Evolutionary conservation across 129 eudicot species (phyloP).

Genomic region (Oenanthe sinensis): DNA sequence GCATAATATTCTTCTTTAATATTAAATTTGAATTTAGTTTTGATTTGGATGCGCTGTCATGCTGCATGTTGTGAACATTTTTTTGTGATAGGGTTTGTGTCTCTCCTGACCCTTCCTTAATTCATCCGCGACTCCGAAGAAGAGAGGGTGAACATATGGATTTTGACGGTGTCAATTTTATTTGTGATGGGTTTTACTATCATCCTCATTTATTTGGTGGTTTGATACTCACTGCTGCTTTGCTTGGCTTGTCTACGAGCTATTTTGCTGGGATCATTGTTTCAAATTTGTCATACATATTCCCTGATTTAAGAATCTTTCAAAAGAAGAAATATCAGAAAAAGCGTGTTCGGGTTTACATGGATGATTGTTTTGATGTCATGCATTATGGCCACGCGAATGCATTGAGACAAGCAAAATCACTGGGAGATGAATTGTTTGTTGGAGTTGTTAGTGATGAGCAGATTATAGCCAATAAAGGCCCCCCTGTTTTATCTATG

Average conservation of each 20-base stretch:
- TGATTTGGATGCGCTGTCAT: neutral
- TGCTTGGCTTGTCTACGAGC: slow-evolving; percentile 76
- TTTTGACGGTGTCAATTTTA: slow-evolving; percentile 37
- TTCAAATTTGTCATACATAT: slow-evolving; percentile 41
- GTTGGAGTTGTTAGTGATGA: slow-evolving; percentile 88
- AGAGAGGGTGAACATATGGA: slow-evolving; percentile 35
- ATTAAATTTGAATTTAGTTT: neutral
- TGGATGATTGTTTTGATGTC: slow-evolving; percentile 94
- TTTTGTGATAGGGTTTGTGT: slow-evolving; percentile 33
- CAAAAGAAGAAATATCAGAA: slow-evolving; percentile 42
- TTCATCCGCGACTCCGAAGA: slow-evolving; percentile 18
- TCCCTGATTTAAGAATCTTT: slow-evolving; percentile 45
- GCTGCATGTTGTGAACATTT: neutral
- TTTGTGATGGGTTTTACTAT: slow-evolving; percentile 62
- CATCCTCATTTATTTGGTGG: slow-evolving; percentile 74
- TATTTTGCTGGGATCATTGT: slow-evolving; percentile 54
- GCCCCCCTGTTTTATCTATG: slow-evolving; percentile 85
- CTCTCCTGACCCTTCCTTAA: slow-evolving; percentile 24
- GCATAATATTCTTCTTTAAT: neutral
- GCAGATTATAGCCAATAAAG: slow-evolving; percentile 68
- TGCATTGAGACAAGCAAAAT: slow-evolving; percentile 88
- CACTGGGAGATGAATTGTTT: slow-evolving; percentile 78
- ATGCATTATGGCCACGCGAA: slow-evolving; percentile 97
- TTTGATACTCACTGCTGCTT: slow-evolving; percentile 68
- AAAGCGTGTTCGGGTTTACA: slow-evolving; percentile 73